phyloP scores from a whole-genome alignment of 805 yeast species.

The Isabelozyma gotoi region DNA sequence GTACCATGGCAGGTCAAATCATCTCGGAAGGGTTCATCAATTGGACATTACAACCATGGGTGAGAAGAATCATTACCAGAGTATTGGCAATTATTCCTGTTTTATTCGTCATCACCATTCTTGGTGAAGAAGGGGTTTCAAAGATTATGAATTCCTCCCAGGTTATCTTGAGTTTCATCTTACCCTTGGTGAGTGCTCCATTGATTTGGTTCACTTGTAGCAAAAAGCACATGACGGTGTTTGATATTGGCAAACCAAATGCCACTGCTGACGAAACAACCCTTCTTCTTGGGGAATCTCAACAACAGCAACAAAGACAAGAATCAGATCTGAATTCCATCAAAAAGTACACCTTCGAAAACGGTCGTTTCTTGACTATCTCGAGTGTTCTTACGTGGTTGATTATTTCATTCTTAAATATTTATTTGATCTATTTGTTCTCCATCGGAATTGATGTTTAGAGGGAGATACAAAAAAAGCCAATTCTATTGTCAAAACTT shows the following conservation, averaged over 20 bases:
- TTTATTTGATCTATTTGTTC: constrained; percentile 41
- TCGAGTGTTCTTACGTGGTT: constrained; percentile 41
- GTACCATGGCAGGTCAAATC: constrained; percentile 51
- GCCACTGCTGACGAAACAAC: constrained; percentile 10
- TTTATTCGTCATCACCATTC: constrained; percentile 30
- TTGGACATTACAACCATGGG: constrained; percentile 45
- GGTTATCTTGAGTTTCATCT: constrained; percentile 43
- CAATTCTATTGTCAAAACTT: too few species aligned
- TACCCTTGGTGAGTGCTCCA: constrained; percentile 46
- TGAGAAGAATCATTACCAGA: constrained; percentile 41
- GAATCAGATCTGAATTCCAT: constrained; percentile 3
- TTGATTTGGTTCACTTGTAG: constrained; percentile 44
- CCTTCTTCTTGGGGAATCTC: constrained; percentile 8
- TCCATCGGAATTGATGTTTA: constrained; percentile 41
- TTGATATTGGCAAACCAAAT: constrained; percentile 15
- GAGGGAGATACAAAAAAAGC: constrained; percentile 3
- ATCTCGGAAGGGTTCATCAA: constrained; percentile 46
- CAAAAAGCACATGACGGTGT: constrained; percentile 40
- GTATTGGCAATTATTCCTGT: constrained; percentile 44
- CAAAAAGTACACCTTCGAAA: constrained; percentile 35
- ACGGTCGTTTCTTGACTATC: constrained; percentile 31
- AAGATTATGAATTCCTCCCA: constrained; percentile 46
- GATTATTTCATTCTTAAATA: constrained; percentile 36
- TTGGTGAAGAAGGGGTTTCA: constrained; percentile 46
- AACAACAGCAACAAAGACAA: constrained; percentile 4